phyloP scores from a whole-genome alignment of 1,284 basidiomycete species.

The Irpex rosettiformis region DNA sequence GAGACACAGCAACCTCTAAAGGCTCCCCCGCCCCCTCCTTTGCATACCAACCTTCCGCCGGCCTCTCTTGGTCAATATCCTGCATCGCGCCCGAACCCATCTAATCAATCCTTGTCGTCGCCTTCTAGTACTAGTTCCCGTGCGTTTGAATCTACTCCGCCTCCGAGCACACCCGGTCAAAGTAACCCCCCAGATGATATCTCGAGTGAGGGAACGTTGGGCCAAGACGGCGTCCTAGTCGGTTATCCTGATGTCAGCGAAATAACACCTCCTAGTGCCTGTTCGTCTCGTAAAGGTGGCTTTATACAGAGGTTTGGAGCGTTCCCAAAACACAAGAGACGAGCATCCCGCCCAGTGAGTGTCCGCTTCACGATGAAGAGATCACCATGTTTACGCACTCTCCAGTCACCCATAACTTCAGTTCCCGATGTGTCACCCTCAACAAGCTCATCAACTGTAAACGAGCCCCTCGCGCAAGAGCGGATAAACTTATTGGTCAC shows the following conservation, averaged over 20 bases:
- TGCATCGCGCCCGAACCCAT: slow-evolving; percentile 28
- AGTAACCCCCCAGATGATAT: slow-evolving; percentile 41
- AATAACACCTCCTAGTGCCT: slow-evolving; percentile 17
- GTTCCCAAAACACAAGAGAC: slow-evolving; percentile 21
- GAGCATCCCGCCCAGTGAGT: slow-evolving; percentile 34
- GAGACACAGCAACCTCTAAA: slow-evolving; percentile 19
- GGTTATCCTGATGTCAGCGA: slow-evolving; percentile 24
- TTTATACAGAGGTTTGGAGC: slow-evolving; percentile 23
- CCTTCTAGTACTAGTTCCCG: slow-evolving; percentile 65
- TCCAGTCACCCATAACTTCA: slow-evolving; percentile 46
- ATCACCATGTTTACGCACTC: slow-evolving; percentile 18
- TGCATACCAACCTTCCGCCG: slow-evolving; percentile 38
- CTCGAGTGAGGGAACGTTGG: slow-evolving; percentile 33
- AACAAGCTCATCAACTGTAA: slow-evolving; percentile 9
- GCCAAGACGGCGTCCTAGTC: slow-evolving; percentile 30
- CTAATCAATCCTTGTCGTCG: slow-evolving; percentile 54
- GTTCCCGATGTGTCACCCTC: slow-evolving; percentile 25
- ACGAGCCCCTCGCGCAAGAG: slow-evolving; percentile 29
- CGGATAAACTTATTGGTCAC: slow-evolving; percentile 73
- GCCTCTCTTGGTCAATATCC: slow-evolving; percentile 28
- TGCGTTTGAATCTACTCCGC: slow-evolving; percentile 55
- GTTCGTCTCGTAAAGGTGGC: slow-evolving; percentile 14
- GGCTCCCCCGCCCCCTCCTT: slow-evolving; percentile 28
- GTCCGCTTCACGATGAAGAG: slow-evolving; percentile 8
- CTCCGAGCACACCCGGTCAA: slow-evolving; percentile 61